A percentile compares a stretch with the other conserved stretches of the same genome.
Conservation (phyloP, 805 yeast species). For the Spathaspora gorwiae region DNA sequence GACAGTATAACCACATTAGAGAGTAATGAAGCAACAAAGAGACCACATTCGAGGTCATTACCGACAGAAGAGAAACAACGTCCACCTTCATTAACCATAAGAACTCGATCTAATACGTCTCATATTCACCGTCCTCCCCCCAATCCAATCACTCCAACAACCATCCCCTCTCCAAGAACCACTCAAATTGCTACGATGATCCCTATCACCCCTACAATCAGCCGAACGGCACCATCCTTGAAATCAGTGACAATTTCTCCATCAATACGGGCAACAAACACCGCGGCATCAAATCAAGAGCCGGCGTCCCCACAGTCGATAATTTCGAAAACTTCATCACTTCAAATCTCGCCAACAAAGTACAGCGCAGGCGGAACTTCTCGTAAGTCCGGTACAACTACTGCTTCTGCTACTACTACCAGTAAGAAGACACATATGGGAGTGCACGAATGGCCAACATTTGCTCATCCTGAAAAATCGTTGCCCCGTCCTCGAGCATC, state of each 20-base stretch:
- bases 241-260: conserved; percentile 39
- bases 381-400: no score
- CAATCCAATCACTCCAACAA: conserved; percentile 13
- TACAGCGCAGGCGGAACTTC: no score
- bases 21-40: not conserved
- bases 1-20: not conserved
- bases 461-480: conserved; percentile 9
- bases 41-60: conserved; percentile 31
- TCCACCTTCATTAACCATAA: conserved; percentile 3
- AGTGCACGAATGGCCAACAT: conserved; percentile 10
- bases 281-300: conserved; percentile 4
- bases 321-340: conserved; percentile 4
- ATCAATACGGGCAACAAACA: conserved; percentile 15
- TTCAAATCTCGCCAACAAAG: no score
- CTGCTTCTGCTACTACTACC: conserved; percentile 3
- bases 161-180: conserved; percentile 9
- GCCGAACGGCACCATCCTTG: conserved; percentile 23
- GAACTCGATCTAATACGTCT: conserved; percentile 22
- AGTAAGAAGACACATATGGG: not conserved
- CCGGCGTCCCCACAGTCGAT: conserved; percentile 17
- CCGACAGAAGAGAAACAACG: conserved; percentile 15
- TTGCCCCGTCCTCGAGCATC: conserved; percentile 8
- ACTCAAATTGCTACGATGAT: not conserved
- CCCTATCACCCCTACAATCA: conserved; percentile 11
- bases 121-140: conserved; percentile 2